Evolutionary conservation across 192 early-diverging fungal species (phyloP).

Genomic region (Coemansia javaensis): DNA sequence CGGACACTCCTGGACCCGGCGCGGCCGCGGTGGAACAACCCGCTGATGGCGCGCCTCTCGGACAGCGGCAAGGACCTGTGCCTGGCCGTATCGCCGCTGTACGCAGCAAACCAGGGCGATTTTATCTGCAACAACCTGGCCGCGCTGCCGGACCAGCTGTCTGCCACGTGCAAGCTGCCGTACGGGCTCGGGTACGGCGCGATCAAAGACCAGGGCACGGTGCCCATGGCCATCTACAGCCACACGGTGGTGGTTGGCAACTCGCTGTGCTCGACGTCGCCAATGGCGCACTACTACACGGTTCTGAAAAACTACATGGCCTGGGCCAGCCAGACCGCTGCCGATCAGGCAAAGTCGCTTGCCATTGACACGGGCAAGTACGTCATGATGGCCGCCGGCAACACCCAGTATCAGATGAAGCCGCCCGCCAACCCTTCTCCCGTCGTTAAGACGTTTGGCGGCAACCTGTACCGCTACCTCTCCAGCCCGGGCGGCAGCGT

Average conservation of each 20-base stretch:
- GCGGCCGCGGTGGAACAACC: slow-evolving; percentile 10
- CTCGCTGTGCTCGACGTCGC: slow-evolving; percentile 15
- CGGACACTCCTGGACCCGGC: slow-evolving; percentile 7
- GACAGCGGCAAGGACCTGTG: slow-evolving; percentile 11
- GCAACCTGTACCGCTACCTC: slow-evolving; percentile 20
- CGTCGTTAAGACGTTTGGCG: slow-evolving; percentile 17
- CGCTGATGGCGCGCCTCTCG: not conserved
- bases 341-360: not conserved
- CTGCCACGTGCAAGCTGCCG: slow-evolving; percentile 28
- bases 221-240: slow-evolving; percentile 33
- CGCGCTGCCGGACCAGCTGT: not conserved
- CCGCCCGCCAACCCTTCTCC: slow-evolving; percentile 4
- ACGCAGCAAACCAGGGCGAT: slow-evolving; percentile 19
- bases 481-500: not conserved
- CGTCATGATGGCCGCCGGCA: not conserved
- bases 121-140: slow-evolving; percentile 20
- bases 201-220: slow-evolving; percentile 1
- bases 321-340: slow-evolving; percentile 8
- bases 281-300: slow-evolving; percentile 28
- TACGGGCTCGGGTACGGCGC: slow-evolving; percentile 25
- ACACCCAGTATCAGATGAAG: slow-evolving; percentile 8
- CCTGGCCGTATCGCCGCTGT: slow-evolving; percentile 19
- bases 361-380: not conserved
- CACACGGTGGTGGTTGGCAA: slow-evolving; percentile 37
- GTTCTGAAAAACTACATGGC: slow-evolving; percentile 25